A percentile compares a stretch with the other conserved stretches of the same genome.
phyloP scores from a whole-genome alignment of 441 rosid species.

The Biscutella auriculata region DNA sequence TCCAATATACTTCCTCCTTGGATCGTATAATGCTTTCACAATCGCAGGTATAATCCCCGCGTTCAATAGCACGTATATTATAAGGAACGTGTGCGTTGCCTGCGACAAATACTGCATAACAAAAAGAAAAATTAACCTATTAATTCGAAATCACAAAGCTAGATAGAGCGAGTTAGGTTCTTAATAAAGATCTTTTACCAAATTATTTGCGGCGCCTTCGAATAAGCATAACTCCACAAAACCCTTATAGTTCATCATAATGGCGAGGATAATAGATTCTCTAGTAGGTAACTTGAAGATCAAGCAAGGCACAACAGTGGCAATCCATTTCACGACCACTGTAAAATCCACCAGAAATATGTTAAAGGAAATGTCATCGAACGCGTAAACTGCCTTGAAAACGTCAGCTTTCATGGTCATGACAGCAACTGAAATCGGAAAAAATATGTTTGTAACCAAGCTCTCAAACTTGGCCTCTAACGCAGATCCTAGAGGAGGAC shows the following conservation, averaged over 20 bases:
- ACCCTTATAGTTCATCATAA: constrained; percentile 20
- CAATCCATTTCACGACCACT: constrained; percentile 10
- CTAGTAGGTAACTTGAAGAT: constrained; percentile 15
- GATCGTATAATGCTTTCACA: constrained; percentile 27
- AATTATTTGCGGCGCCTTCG: background rate
- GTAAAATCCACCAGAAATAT: constrained; percentile 11
- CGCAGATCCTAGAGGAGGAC: constrained; percentile 25
- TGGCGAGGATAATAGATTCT: constrained; percentile 18
- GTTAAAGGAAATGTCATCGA: constrained; percentile 17
- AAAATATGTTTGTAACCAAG: constrained; percentile 3
- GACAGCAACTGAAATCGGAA: constrained; percentile 11
- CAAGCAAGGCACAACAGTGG: constrained; percentile 18
- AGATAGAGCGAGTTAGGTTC: too few species aligned
- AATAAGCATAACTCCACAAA: constrained; percentile 14
- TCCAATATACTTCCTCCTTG: constrained; percentile 32
- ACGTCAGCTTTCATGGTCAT: constrained; percentile 19
- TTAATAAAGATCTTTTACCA: background rate
- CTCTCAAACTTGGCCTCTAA: constrained; percentile 19
- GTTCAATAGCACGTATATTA: constrained; percentile 13
- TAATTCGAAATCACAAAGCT: background rate
- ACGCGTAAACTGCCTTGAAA: background rate
- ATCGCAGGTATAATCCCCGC: constrained; percentile 27
- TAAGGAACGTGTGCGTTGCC: constrained; percentile 13
- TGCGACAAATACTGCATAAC: constrained; percentile 8
- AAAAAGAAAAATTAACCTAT: background rate